Base-by-base conservation (phyloP, 2,329 filamentous ascomycete species). In the Westerdykella ornata region DNA sequence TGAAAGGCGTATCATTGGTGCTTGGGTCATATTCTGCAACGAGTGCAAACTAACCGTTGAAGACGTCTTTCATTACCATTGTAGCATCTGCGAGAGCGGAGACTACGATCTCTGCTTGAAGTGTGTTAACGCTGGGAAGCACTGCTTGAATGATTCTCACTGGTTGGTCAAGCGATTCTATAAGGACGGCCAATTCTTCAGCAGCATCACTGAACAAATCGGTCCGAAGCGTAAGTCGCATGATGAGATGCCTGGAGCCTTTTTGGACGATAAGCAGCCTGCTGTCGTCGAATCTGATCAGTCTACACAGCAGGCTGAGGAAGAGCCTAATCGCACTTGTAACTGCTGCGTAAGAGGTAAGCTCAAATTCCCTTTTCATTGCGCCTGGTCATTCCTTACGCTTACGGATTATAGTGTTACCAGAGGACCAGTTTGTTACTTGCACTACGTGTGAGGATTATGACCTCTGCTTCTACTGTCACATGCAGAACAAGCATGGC, bases 81-180 rank as follows among this genome's bases (percentile, higher is more conserved):
- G 94, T 73, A 85, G 85, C 51, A 86, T 85, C 43, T 98, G 92
- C 62, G 88, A 97, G 50, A 80, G 84, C 43, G 92, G 90, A 31
- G 92, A 98, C 65, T 98, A 89, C 58, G 92, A 98, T 60, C 78
- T 98, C 20, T 98, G 94, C 73, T 76, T 81, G 49, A 67, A 72
- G 5, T 98, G 92, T 58, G 80, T 96, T 36, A 76, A 81, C 37
- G 71, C 74, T 32, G 89, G 89, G 48, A 74, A 84, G 43, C 78
- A 85, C 31, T 98, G 94, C 72, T 77, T 81, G 48, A 82, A 82
- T 43, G 77, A 82, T 20, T 77, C 80, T 48, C 92, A 98, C 70
- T 96, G 88, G 89, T 74, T 98, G 67, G 90, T 97, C 66, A 96
- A 94, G 78, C 84, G 92, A 44, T 81, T 80, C 48, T 79, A 95